Conservation (phyloP, 2,329 filamentous ascomycete species). For the Colletotrichum musae region DNA sequence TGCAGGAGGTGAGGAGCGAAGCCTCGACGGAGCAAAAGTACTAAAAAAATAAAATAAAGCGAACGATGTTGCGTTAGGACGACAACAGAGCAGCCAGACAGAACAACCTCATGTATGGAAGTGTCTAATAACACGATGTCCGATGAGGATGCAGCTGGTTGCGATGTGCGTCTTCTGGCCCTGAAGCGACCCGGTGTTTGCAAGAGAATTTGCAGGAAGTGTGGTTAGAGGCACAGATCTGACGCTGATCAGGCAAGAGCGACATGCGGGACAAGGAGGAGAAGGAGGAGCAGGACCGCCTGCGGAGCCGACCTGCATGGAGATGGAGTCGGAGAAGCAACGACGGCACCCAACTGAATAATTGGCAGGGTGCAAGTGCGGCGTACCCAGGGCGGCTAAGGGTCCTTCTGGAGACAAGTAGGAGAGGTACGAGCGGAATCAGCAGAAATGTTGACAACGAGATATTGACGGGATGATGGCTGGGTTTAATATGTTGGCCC, state of each 20-base stretch:
- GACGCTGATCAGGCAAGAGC: conserved; percentile 41
- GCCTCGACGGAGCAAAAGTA: no score
- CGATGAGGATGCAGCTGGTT: conserved; percentile 25
- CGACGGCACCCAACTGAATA: conserved; percentile 33
- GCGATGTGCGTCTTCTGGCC: conserved; percentile 27
- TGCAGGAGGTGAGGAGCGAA: no score
- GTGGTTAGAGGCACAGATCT: conserved; percentile 30
- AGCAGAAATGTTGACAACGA: conserved; percentile 6
- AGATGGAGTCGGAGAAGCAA: conserved; percentile 40
- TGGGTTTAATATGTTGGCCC: conserved; percentile 38
- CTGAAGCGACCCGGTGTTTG: conserved; percentile 25
- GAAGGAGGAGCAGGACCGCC: conserved; percentile 35
- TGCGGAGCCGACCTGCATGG: conserved; percentile 40
- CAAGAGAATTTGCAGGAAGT: conserved; percentile 35
- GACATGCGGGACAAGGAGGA: conserved; percentile 39
- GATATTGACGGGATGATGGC: conserved; percentile 21
- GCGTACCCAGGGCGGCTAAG: conserved; percentile 16
- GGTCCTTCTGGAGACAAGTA: neutral
- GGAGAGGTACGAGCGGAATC: conserved; percentile 1
- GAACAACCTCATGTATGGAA: conserved; percentile 21
- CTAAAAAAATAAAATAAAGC: neutral
- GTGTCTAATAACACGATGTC: conserved; percentile 41
- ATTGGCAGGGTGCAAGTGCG: conserved; percentile 11
- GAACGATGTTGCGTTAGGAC: conserved; percentile 1
- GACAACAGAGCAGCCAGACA: conserved; percentile 11